A percentile compares a stretch with the other conserved stretches of the same genome.
These are phyloP conservation scores for Pichia sp. DNA, from an alignment of 1,139 yeast genomes.

Conservation along the genomic window DNA sequence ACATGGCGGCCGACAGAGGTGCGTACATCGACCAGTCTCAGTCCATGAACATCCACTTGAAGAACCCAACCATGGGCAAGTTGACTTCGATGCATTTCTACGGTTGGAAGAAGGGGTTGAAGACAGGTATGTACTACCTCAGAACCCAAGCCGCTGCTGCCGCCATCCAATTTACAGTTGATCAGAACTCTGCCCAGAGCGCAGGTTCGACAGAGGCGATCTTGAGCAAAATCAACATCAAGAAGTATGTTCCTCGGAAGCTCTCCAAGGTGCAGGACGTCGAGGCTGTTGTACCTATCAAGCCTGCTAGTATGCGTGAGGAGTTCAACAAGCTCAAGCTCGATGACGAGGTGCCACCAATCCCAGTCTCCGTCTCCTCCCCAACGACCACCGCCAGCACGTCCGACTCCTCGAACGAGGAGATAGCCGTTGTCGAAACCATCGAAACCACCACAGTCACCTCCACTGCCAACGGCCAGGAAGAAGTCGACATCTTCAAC, in stretches of 20 bases:
- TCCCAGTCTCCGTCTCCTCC: conserved; percentile 10
- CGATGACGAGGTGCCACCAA: conserved; percentile 24
- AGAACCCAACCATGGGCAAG: conserved; percentile 54
- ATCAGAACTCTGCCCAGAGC: conserved; percentile 37
- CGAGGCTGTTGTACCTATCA: conserved; percentile 31
- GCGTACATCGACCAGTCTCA: conserved; percentile 59
- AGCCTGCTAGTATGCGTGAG: conserved; percentile 32
- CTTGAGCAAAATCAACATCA: conserved; percentile 44
- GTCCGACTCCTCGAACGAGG: neutral
- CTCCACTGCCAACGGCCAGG: conserved; percentile 18
- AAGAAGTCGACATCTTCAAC: conserved; percentile 69
- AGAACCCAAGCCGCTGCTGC: conserved; percentile 62
- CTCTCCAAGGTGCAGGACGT: conserved; percentile 33
- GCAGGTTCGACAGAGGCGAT: conserved; percentile 54
- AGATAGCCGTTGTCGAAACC: conserved; percentile 24
- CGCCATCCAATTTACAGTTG: conserved; percentile 59
- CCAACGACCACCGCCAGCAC: conserved; percentile 1
- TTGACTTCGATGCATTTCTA: conserved; percentile 58
- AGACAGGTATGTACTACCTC: conserved; percentile 61
- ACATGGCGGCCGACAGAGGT: conserved; percentile 60
- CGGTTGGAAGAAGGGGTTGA: conserved; percentile 60
- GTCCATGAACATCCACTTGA: conserved; percentile 53
- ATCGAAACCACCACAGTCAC: conserved; percentile 16
- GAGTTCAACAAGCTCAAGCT: conserved; percentile 24
- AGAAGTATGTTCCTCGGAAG: conserved; percentile 29